Evolutionary conservation across 352 stramenopile species (phyloP).

Genomic region (Elongisporangium senticosum): DNA sequence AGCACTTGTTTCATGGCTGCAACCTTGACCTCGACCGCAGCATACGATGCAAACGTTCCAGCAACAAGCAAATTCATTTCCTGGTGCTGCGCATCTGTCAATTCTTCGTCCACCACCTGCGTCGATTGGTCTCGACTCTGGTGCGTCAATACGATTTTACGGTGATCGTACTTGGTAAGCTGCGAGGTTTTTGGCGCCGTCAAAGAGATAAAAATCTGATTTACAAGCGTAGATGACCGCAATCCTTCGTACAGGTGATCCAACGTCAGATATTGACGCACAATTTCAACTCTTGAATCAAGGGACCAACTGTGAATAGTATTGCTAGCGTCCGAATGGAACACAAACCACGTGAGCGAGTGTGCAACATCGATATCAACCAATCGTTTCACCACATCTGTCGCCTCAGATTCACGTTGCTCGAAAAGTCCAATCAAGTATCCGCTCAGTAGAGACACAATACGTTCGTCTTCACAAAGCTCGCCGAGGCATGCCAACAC

Average conservation of each 20-base stretch:
- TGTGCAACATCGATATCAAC: conserved; percentile 70
- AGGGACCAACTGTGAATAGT: conserved; percentile 8
- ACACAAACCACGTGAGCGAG: conserved; percentile 69
- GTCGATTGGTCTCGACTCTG: not conserved
- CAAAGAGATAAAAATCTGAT: conserved; percentile 3
- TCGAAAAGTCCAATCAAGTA: conserved; percentile 36
- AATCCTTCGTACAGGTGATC: conserved; percentile 43
- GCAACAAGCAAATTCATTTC: conserved; percentile 22
- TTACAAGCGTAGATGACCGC: conserved; percentile 11
- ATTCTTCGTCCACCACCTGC: conserved; percentile 7
- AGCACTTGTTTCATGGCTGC: conserved; percentile 13
- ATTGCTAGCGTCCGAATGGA: conserved; percentile 35
- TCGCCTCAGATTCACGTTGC: conserved; percentile 14
- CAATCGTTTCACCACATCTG: conserved; percentile 36
- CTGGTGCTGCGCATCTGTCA: conserved; percentile 21
- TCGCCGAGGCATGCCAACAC: conserved; percentile 48
- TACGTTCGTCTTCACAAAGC: conserved; percentile 48
- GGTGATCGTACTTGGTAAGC: conserved; percentile 4
- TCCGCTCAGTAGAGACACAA: conserved; percentile 20
- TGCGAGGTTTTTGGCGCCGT: conserved; percentile 9
- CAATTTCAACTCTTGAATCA: conserved; percentile 27
- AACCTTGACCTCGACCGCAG: conserved; percentile 10
- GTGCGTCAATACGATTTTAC: conserved; percentile 1
- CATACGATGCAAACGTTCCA: conserved; percentile 15
- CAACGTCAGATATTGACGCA: conserved; percentile 36